A percentile compares a stretch with the other conserved stretches of the same genome.
These are phyloP conservation scores for Hymenoscyphus fructigenus DNA, from an alignment of 2,329 filamentous ascomycete species.

Conservation along the genomic window DNA sequence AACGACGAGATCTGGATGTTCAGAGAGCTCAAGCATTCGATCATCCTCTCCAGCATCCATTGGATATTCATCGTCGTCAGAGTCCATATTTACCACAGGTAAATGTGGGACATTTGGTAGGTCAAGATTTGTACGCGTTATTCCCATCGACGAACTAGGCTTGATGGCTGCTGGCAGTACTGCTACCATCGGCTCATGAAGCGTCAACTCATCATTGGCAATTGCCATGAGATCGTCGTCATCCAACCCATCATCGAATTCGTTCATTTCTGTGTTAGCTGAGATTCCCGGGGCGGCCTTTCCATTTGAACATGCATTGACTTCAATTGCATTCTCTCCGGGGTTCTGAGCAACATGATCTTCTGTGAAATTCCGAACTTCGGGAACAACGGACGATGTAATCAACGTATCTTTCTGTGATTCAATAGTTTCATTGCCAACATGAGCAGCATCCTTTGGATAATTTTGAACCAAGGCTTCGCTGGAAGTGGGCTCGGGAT, in stretches of 20 bases:
- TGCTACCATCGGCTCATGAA: not conserved
- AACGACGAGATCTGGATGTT: conserved; percentile 13
- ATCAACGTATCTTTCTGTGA: not conserved
- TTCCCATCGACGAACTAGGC: not conserved
- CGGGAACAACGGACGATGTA: not conserved
- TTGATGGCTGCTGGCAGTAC: not conserved
- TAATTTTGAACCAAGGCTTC: conserved; percentile 6
- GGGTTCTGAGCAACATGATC: not conserved
- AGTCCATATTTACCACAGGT: not conserved
- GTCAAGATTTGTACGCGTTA: too few relatives aligned
- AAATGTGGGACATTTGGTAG: not conserved
- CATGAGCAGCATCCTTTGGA: not conserved
- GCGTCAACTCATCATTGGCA: conserved; percentile 12
- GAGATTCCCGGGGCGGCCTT: not conserved
- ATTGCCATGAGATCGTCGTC: conserved; percentile 30
- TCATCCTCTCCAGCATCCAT: conserved; percentile 24
- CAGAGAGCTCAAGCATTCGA: conserved; percentile 28
- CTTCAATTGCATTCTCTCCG: not conserved
- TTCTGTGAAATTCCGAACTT: not conserved
- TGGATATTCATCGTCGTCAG: conserved; percentile 3
- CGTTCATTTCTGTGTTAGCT: conserved; percentile 15
- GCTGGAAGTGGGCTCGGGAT: conserved; percentile 15
- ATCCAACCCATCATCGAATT: conserved; percentile 30
- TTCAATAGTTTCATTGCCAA: not conserved
- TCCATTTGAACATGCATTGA: not conserved